Percentiles rank a stretch among this genome's conserved stretches.
phyloP scores from a whole-genome alignment of 495 filamentous ascomycete species.

The Ramalina intermedia region DNA sequence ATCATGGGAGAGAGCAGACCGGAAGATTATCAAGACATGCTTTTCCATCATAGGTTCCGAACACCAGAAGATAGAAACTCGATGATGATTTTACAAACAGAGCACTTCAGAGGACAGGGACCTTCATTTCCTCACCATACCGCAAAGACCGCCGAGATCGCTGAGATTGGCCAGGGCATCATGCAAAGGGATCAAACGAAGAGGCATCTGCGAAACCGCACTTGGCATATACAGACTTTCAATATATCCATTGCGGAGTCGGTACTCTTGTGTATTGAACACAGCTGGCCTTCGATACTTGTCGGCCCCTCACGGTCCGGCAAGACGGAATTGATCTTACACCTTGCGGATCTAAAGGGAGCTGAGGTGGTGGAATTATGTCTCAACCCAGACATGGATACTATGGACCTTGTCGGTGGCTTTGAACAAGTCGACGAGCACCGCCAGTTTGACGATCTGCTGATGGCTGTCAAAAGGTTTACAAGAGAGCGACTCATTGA shows the following conservation, averaged over 20 bases:
- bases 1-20: slow-evolving; percentile 38
- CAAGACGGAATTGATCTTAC: slow-evolving; percentile 64
- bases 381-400: slow-evolving; percentile 84
- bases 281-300: slow-evolving; percentile 77
- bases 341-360: slow-evolving; percentile 65
- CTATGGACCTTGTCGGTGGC: slow-evolving; percentile 90
- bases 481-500: too few relatives aligned
- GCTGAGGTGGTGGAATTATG: slow-evolving; percentile 61
- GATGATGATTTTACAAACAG: slow-evolving; percentile 39
- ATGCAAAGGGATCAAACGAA: slow-evolving; percentile 40
- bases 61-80: slow-evolving; percentile 38
- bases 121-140: not conserved
- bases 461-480: too few relatives aligned
- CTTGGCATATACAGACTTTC: slow-evolving; percentile 29
- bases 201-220: slow-evolving; percentile 24
- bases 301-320: slow-evolving; percentile 76
- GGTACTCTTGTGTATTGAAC: slow-evolving; percentile 69
- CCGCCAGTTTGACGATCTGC: too few relatives aligned
- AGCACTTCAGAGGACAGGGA: slow-evolving; percentile 37
- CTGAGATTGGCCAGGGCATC: slow-evolving; percentile 70
- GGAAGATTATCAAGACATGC: slow-evolving; percentile 60
- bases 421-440: slow-evolving; percentile 75
- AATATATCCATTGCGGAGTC: slow-evolving; percentile 64
- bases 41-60: slow-evolving; percentile 82
- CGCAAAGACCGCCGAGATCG: slow-evolving; percentile 48